These are phyloP conservation scores for Thinopyrum elongatum DNA, from an alignment of 176 grass and related monocot species.

Conservation along the genomic window DNA sequence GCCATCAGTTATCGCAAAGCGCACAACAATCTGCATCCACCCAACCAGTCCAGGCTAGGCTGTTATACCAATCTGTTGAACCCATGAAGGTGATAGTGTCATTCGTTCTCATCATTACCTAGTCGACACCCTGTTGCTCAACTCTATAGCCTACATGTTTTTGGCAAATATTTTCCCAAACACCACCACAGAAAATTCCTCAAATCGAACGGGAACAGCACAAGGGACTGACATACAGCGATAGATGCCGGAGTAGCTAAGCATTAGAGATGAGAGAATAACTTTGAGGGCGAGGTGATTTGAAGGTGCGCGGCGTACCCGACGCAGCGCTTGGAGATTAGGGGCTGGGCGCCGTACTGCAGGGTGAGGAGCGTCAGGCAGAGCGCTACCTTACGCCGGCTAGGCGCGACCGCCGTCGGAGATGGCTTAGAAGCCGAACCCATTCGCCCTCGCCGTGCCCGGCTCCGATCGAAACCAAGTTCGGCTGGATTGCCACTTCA, in stretches of 20 bases:
- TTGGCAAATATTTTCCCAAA: background rate
- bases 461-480: background rate
- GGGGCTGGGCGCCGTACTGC: slow-evolving; percentile 94
- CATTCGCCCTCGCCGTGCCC: slow-evolving; percentile 27
- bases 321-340: slow-evolving; percentile 93
- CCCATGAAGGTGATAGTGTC: background rate
- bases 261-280: background rate
- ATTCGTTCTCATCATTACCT: background rate
- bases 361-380: slow-evolving; percentile 79
- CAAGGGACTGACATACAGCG: background rate
- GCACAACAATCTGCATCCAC: background rate
- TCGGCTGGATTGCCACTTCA: no score
- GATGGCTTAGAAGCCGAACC: slow-evolving; percentile 19
- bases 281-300: background rate
- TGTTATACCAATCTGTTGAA: background rate
- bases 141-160: background rate
- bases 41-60: background rate
- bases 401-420: slow-evolving; percentile 11
- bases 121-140: background rate
- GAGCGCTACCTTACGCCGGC: slow-evolving; percentile 64
- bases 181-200: background rate
- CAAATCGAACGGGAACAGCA: background rate
- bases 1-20: background rate
- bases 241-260: background rate
- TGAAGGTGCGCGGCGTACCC: slow-evolving; percentile 39